phyloP scores from a whole-genome alignment of 2,329 filamentous ascomycete species.

The Penicillium freii region DNA sequence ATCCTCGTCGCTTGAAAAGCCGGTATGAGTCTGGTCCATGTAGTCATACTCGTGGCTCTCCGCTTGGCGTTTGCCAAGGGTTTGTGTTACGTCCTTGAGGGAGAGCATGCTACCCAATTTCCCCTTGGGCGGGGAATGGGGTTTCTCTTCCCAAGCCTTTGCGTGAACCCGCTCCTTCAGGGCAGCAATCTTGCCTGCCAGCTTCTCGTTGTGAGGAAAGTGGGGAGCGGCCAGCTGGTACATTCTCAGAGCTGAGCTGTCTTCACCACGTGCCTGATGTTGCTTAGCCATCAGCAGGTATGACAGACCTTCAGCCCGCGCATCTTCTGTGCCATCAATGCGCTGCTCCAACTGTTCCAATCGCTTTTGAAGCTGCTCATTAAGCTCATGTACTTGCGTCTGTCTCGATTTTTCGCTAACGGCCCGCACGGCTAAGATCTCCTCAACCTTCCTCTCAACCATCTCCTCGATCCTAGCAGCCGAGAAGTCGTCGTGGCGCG shows the following conservation, averaged over 20 bases:
- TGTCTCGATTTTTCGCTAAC: constrained; percentile 54
- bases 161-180: constrained; percentile 52
- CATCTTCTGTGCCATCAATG: constrained; percentile 75
- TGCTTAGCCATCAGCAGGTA: constrained; percentile 89
- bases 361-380: constrained; percentile 74
- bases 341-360: constrained; percentile 81
- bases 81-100: constrained; percentile 28
- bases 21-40: constrained; percentile 22
- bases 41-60: constrained; percentile 36
- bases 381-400: constrained; percentile 55
- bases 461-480: constrained; percentile 81
- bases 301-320: constrained; percentile 76
- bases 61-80: constrained; percentile 29
- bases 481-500: constrained; percentile 55
- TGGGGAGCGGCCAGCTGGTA: constrained; percentile 80
- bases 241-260: constrained; percentile 74
- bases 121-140: constrained; percentile 22
- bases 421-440: constrained; percentile 77
- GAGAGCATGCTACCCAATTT: constrained; percentile 36
- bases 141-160: constrained; percentile 21
- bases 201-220: constrained; percentile 81
- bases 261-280: constrained; percentile 79
- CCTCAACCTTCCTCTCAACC: constrained; percentile 86
- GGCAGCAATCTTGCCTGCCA: constrained; percentile 56
- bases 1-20: constrained; percentile 35